Percentiles rank a stretch among this genome's conserved stretches.
Evolutionary conservation across 2,329 filamentous ascomycete species (phyloP).

Genomic region (Calcarisporium arbuscula): DNA sequence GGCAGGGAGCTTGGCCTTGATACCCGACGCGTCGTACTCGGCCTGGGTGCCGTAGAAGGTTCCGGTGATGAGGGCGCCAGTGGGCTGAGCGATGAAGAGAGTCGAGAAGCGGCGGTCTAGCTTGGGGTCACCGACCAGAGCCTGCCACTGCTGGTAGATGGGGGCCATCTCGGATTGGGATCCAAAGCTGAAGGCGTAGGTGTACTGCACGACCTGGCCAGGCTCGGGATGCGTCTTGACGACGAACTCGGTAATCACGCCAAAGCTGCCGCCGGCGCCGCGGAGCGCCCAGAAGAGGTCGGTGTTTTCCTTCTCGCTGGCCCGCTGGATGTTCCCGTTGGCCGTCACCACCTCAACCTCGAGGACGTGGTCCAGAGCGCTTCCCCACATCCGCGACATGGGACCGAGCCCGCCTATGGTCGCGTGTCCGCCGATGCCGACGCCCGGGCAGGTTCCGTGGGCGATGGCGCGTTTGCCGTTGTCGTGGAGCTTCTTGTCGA

Average conservation of each 20-base stretch:
- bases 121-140: conserved; percentile 44
- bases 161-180: conserved; percentile 39
- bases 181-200: conserved; percentile 46
- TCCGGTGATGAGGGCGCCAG: conserved; percentile 50
- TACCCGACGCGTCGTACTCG: conserved; percentile 48
- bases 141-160: conserved; percentile 53
- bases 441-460: conserved; percentile 53
- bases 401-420: conserved; percentile 53
- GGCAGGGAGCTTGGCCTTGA: conserved; percentile 39
- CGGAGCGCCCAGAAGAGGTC: conserved; percentile 53
- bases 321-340: conserved; percentile 43
- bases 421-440: conserved; percentile 53
- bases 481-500: conserved; percentile 43
- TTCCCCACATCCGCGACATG: conserved; percentile 54
- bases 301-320: conserved; percentile 38
- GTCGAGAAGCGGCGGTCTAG: conserved; percentile 54
- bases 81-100: conserved; percentile 47
- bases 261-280: conserved; percentile 51
- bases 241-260: conserved; percentile 51
- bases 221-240: conserved; percentile 51
- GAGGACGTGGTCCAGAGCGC: conserved; percentile 47
- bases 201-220: conserved; percentile 50
- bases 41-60: conserved; percentile 54
- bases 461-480: conserved; percentile 51
- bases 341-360: conserved; percentile 51